Percentiles rank a stretch among this genome's conserved stretches.
Conservation (phyloP, 148 eudicot species). For the Tetragonia tetragonoides region DNA sequence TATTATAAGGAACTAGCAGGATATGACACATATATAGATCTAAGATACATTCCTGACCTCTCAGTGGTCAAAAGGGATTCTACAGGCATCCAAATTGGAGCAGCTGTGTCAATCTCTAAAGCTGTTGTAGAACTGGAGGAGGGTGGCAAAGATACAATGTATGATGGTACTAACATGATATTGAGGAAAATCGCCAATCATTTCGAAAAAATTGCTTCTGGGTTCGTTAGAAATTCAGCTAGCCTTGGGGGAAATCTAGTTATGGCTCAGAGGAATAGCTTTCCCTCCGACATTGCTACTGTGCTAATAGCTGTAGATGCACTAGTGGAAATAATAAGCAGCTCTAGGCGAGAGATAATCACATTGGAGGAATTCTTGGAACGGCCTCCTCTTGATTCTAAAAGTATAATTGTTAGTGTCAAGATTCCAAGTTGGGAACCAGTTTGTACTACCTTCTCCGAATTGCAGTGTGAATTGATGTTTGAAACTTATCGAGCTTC, state of each 20-base stretch:
- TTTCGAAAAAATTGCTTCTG: constrained; percentile 78
- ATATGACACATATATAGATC: constrained; percentile 60
- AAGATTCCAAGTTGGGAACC: constrained; percentile 50
- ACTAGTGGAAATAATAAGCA: constrained; percentile 41
- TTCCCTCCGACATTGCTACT: constrained; percentile 90
- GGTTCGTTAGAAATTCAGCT: constrained; percentile 68
- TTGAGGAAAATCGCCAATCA: constrained; percentile 59
- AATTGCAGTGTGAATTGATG: constrained; percentile 36
- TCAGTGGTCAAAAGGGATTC: constrained; percentile 45
- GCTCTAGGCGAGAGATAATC: constrained; percentile 38
- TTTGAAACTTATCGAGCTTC: constrained; percentile 87
- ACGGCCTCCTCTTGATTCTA: constrained; percentile 57
- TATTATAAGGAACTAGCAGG: constrained; percentile 68
- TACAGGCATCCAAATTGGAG: constrained; percentile 62
- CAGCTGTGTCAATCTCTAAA: constrained; percentile 75
- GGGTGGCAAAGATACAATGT: constrained; percentile 10
- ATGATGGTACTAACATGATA: constrained; percentile 26
- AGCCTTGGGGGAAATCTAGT: constrained; percentile 93
- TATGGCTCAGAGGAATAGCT: constrained; percentile 77
- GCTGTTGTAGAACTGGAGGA: constrained; percentile 54
- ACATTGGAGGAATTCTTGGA: constrained; percentile 64
- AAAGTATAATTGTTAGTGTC: constrained; percentile 54
- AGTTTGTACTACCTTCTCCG: constrained; percentile 15
- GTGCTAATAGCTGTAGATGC: constrained; percentile 69
- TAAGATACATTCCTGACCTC: constrained; percentile 71